Base-by-base conservation (phyloP, 805 yeast genomes). In the Hanseniaspora meyeri region DNA sequence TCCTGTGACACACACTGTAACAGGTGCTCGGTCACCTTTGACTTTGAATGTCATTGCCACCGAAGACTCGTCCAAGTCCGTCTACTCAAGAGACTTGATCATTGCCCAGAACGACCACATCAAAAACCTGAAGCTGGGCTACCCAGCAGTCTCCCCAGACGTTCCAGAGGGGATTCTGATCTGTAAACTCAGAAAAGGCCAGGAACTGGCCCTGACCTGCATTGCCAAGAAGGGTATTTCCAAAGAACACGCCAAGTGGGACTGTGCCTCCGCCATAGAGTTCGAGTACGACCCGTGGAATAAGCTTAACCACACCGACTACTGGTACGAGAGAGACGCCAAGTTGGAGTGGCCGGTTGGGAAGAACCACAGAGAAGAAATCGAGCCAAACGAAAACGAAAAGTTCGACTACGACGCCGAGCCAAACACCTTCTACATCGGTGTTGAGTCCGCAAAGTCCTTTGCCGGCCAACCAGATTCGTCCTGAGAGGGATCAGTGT, bases 281-380 rank as follows among this genome's bases (percentile, higher is more conserved):
- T 91, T 91, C 65, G 98, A 91, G 70, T 91, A 91, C 66, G 98
- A 91, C 66, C 98, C 99, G n/a, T 91, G 96, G 95, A 93, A 93
- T 72, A 93, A 91, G 71, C 77, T 93, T 64, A 84, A 86, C 67
- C 98, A 93, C 68, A 93, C 98, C 0, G 96, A 89, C 64, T 87
- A 79, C 66, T 93, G 99, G 99, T 87, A 85, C 68, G 98, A 93
- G 71, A 91, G 82, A 60, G 85, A 82, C 66, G 85, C 87, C 37
- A 87, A 80, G 42, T 79, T 76, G 48, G 99, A 93, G 74, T 93
- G 99, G 99, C 98, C 99, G 39, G 77, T 77, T 60, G 79, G 87
- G 43, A 79, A 79, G 61, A 91, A 93, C 70, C 81, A 95, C 62
- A 95, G 87, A 64, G 93, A 91, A 83, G 99, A 93, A 72, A 98